These are phyloP conservation scores for Phanerodontia chrysosporium DNA, from an alignment of 768 basidiomycete species.

Conservation along the genomic window DNA sequence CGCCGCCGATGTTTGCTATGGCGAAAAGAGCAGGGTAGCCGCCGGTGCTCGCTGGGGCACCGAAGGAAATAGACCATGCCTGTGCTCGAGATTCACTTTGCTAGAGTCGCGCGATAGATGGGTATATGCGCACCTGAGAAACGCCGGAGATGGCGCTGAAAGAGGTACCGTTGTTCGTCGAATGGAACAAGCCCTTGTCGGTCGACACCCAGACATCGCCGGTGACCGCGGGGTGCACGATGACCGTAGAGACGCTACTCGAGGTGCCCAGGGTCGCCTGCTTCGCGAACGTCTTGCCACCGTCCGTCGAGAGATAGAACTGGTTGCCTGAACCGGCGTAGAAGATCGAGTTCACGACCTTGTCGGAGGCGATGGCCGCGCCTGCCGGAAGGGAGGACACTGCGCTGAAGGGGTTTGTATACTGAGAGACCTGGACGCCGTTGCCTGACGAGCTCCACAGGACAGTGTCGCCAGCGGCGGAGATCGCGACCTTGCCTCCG, in stretches of 20 bases:
- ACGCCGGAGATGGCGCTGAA: conserved; percentile 46
- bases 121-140: not conserved
- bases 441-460: conserved; percentile 50
- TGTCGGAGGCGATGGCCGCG: conserved; percentile 61
- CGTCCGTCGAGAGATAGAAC: conserved; percentile 61
- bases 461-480: conserved; percentile 52
- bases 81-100: too few species aligned
- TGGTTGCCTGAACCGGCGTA: conserved; percentile 52
- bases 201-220: conserved; percentile 67
- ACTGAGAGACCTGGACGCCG: conserved; percentile 52
- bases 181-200: conserved; percentile 54
- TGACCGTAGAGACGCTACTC: conserved; percentile 44
- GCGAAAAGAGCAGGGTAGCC: conserved; percentile 55
- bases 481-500: conserved; percentile 33
- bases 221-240: conserved; percentile 48
- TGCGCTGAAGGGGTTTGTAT: conserved; percentile 42
- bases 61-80: conserved; percentile 57
- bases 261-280: conserved; percentile 43
- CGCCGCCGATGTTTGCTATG: conserved; percentile 45
- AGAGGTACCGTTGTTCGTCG: conserved; percentile 45
- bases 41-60: conserved; percentile 43
- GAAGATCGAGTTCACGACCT: conserved; percentile 51
- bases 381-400: conserved; percentile 50
- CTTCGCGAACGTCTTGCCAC: conserved; percentile 48
- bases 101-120: too few species aligned